phyloP scores from a whole-genome alignment of 129 eudicot species.

The Flaveria ramosissima region DNA sequence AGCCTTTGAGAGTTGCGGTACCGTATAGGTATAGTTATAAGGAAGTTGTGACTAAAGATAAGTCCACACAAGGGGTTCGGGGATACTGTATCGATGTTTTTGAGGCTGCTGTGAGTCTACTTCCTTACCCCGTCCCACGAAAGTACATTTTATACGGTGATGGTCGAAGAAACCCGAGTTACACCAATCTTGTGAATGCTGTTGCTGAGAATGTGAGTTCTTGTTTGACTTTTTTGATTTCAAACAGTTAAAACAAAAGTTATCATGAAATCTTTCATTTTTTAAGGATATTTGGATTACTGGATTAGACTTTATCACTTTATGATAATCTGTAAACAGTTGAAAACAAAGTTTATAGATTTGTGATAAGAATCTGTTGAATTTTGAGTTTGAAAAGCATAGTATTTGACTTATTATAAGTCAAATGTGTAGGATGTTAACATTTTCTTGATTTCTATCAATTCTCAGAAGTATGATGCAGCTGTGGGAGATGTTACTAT shows the following conservation, averaged over 20 bases:
- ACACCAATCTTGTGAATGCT: slow-evolving; percentile 56
- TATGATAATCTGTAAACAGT: too few relatives aligned
- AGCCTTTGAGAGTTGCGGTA: slow-evolving; percentile 76
- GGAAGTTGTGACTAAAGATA: slow-evolving; percentile 68
- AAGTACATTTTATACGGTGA: slow-evolving; percentile 71
- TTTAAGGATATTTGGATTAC: not conserved
- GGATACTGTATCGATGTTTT: slow-evolving; percentile 92
- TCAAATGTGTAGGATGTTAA: slow-evolving; percentile 31
- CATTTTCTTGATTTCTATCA: slow-evolving; percentile 15
- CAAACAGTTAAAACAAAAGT: not conserved
- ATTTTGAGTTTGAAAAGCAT: not conserved
- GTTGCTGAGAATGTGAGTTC: slow-evolving; percentile 76
- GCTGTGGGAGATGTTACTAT: slow-evolving; percentile 96
- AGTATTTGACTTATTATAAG: not conserved
- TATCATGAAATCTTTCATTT: not conserved
- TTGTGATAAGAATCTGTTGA: not conserved
- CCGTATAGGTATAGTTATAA: slow-evolving; percentile 73
- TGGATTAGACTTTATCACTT: not conserved
- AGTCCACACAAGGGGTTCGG: slow-evolving; percentile 64
- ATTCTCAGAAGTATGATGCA: slow-evolving; percentile 81
- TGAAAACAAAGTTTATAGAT: not conserved
- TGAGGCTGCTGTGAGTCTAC: slow-evolving; percentile 83
- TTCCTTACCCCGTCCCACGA: slow-evolving; percentile 86
- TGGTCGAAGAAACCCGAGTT: slow-evolving; percentile 75
- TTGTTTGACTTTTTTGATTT: slow-evolving; percentile 19